Base-by-base conservation (phyloP, 129 eudicot genomes). In the Scalesia atractyloides region DNA sequence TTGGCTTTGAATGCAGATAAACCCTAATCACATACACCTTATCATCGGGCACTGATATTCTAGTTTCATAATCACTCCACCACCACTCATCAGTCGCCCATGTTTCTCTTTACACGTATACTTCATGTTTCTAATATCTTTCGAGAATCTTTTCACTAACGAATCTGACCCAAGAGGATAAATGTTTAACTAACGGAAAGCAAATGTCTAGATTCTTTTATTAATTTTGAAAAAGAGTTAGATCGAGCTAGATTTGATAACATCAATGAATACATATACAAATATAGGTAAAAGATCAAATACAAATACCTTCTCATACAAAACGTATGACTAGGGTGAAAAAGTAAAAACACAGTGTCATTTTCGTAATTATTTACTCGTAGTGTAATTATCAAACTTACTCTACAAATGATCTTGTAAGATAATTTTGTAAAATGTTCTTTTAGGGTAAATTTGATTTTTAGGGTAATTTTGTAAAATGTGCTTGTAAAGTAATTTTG, bases 131-230 rank as follows among this genome's bases (percentile, higher is more conserved):
- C 33, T 54, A 19, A 9, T 19, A 9, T 56, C 62, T 56, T 56
- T 6, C 0, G 15, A 9, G 62, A 56, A 56, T 56, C n/a, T 56
- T 56, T 58, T 24, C 15, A 11, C 22, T 18, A 58, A 48, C 41
- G 81, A 76, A 76, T 68, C 51, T 20, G 57, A 39, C 37, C 56
- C 14, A 13, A 24, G 47, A 12, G 61, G 12, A 46, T 56, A 17
- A 5, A 0, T 30, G 44, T 67, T 37, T 30, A 17, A 47, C 57
- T 11, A 66, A 52, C 56, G 12, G 18, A 66, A 64, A 50, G 56
- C 37, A 36, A 50, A 74, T 74, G 5, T 20, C 19, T 14, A 53
- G 47, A 57, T 66, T 67, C 60, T 48, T 66, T 66, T 16, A 1
- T 66, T 59, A 11, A 59, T 9, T 15, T 30, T 13, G 8, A 9